Base-by-base conservation (phyloP, 768 basidiomycete genomes). In the Atractiella rhizophila region DNA sequence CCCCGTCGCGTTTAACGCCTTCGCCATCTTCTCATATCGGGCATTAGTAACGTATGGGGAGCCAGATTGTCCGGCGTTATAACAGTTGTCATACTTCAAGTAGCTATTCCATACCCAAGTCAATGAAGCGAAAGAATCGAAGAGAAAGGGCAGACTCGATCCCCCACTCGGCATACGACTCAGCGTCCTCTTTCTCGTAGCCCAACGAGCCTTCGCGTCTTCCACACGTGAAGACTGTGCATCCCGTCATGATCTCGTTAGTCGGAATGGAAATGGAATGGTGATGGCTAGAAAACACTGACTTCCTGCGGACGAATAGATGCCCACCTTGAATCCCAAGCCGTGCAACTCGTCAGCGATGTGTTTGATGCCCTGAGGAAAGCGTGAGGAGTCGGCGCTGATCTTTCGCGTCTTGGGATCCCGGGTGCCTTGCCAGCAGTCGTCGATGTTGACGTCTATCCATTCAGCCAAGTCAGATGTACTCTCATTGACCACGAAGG, bases 31-130 rank as follows among this genome's bases (percentile, higher is more conserved):
- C 33, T 39, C 21, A 28, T 43, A 43, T 13, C 42, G 42, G 12
- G 35, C 23, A 21, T 13, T 25, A 9, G 35, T 27, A 36, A 43
- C 6, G 35, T 28, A 15, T 9, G 19, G 42, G 1, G 37, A 27
- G 11, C 42, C 42, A 13, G 18, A 7, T 10, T 16, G 35, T n/a
- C 42, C 42, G 21, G 35, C 13, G 25, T 42, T 42, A 35, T 40
- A 42, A 35, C 40, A 42, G 19, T 42, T 42, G 23, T 37, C 40
- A 21, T 42, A 42, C 35, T 42, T 40, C 12, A 40, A 16, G 29
- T 12, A 16, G 39, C 21, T 11, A 12, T 18, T 40, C 27, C 11
- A 31, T 16, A 30, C 39, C 39, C 39, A 9, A 15, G 27, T 40
- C 27, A 7, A 30, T 4, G 25, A 25, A 38, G 23, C 28, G 10